phyloP scores from a whole-genome alignment of 108 stramenopile species.

The Skeletonema potamos region DNA sequence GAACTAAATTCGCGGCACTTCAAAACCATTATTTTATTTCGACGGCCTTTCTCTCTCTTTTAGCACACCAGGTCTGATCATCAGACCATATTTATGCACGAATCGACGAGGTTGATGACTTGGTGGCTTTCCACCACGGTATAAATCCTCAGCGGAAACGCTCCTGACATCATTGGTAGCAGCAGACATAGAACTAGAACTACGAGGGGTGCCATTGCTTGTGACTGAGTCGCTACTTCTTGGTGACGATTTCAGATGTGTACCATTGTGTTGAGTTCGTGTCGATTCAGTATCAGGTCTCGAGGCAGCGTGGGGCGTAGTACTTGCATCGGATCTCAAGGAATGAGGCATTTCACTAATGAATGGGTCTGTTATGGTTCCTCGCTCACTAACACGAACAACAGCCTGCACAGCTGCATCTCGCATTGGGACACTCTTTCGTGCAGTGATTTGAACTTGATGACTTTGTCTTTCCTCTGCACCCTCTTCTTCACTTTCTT shows the following conservation, averaged over 20 bases:
- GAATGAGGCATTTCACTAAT: not conserved
- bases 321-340: not conserved
- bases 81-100: slow-evolving; percentile 46
- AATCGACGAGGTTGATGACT: slow-evolving; percentile 40
- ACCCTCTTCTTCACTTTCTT: slow-evolving; percentile 17
- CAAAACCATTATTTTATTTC: not conserved
- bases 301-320: not conserved
- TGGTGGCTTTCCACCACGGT: slow-evolving; percentile 37
- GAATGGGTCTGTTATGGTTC: slow-evolving; percentile 30
- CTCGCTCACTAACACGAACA: slow-evolving; percentile 23
- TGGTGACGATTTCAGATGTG: not conserved
- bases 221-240: not conserved
- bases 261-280: not conserved
- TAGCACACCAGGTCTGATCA: slow-evolving; percentile 43
- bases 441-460: slow-evolving; percentile 20
- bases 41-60: slow-evolving; percentile 12
- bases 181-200: not conserved
- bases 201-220: not conserved
- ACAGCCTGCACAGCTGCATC: slow-evolving; percentile 42
- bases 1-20: not conserved
- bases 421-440: slow-evolving; percentile 37
- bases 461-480: slow-evolving; percentile 9
- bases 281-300: not conserved
- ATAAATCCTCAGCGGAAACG: slow-evolving; percentile 20
- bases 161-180: not conserved